phyloP scores from a whole-genome alignment of 768 basidiomycete genomes.

The Pluteus cervinus region DNA sequence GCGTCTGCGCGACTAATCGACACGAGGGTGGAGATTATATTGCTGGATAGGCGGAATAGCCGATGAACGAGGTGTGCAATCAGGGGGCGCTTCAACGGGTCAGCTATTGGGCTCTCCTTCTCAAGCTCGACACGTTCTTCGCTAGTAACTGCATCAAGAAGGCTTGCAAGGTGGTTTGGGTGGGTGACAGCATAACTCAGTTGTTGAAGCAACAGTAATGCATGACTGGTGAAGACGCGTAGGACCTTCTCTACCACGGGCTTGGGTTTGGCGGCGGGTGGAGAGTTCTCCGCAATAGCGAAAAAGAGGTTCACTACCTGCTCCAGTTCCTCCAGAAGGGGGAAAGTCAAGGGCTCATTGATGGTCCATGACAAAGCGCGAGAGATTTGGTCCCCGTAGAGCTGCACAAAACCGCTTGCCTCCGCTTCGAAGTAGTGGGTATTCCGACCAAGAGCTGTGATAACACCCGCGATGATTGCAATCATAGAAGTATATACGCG shows the following conservation, averaged over 20 bases:
- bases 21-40: conserved; percentile 64
- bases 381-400: conserved; percentile 77
- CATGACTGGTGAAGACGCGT: conserved; percentile 59
- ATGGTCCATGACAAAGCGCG: conserved; percentile 79
- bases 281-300: conserved; percentile 57
- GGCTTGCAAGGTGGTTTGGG: conserved; percentile 79
- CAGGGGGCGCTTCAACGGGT: conserved; percentile 66
- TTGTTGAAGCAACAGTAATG: conserved; percentile 75
- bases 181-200: conserved; percentile 88
- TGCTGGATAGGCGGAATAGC: conserved; percentile 64
- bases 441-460: conserved; percentile 54
- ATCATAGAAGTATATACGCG: conserved; percentile 81
- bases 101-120: conserved; percentile 53
- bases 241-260: conserved; percentile 58
- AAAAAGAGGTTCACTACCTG: conserved; percentile 74
- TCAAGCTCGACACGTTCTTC: conserved; percentile 72
- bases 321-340: conserved; percentile 79
- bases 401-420: conserved; percentile 77
- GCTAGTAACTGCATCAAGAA: conserved; percentile 71
- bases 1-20: conserved; percentile 64
- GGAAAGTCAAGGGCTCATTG: conserved; percentile 67
- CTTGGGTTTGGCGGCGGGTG: conserved; percentile 37
- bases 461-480: conserved; percentile 67
- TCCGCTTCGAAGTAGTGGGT: conserved; percentile 82
- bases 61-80: conserved; percentile 66